Conservation (phyloP, 2,329 filamentous ascomycete species). For the Amauroascus verrucosus region DNA sequence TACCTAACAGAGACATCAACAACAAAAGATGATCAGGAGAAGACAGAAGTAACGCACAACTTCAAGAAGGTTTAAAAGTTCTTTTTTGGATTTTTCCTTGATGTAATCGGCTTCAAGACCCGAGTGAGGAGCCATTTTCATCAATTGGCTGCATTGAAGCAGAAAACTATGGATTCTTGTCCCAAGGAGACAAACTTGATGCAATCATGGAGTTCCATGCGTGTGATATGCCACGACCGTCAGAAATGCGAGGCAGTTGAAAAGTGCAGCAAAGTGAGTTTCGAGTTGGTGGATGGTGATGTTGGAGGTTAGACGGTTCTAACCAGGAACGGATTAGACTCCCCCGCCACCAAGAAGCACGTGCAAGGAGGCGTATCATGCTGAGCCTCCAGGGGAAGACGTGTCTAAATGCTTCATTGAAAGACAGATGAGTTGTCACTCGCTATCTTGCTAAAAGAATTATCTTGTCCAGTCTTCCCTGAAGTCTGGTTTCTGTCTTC, state of each 20-base stretch:
- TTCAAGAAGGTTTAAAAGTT: slow-evolving; percentile 84
- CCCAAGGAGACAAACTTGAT: neutral
- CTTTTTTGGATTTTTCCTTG: slow-evolving; percentile 59
- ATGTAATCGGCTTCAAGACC: slow-evolving; percentile 39
- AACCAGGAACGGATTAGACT: neutral
- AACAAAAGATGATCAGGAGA: neutral
- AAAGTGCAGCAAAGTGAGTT: neutral
- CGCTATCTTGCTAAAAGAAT: neutral
- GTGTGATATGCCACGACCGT: neutral
- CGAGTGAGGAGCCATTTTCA: slow-evolving; percentile 35
- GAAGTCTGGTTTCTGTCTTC: too few relatives aligned
- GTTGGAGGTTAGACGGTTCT: neutral
- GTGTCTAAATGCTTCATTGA: too few relatives aligned
- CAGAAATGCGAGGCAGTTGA: neutral
- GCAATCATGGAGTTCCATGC: neutral
- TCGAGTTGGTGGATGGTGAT: slow-evolving; percentile 1
- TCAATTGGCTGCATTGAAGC: slow-evolving; percentile 4
- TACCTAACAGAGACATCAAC: slow-evolving; percentile 48
- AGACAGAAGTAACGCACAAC: slow-evolving; percentile 56
- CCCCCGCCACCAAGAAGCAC: neutral
- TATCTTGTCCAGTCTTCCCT: too few relatives aligned
- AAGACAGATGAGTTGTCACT: too few relatives aligned
- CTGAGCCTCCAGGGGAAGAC: slow-evolving; percentile 1
- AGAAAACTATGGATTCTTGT: neutral
- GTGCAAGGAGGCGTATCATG: neutral